Evolutionary conservation across 2,329 filamentous ascomycete genomes (phyloP).

Genomic region (Cylindrodendrum hubeiense): DNA sequence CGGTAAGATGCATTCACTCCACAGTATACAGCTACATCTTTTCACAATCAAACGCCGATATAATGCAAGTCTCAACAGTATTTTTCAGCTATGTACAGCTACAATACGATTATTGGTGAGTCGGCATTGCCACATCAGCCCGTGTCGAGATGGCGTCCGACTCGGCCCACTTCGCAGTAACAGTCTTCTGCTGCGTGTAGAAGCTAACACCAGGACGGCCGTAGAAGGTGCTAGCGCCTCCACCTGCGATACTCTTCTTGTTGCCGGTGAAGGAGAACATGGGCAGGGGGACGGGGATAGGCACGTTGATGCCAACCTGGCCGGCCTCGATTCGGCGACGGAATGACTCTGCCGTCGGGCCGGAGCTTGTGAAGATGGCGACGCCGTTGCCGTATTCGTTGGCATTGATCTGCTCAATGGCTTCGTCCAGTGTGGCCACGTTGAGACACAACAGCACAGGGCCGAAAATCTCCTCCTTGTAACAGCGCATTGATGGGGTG

Average conservation of each 20-base stretch:
- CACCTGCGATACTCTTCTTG: constrained; percentile 77
- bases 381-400: constrained; percentile 52
- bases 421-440: constrained; percentile 50
- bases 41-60: too few relatives aligned
- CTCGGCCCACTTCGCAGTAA: constrained; percentile 57
- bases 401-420: constrained; percentile 48
- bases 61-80: too few relatives aligned
- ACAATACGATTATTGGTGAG: constrained; percentile 8
- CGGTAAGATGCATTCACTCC: too few relatives aligned
- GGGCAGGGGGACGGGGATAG: constrained; percentile 43
- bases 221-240: constrained; percentile 78
- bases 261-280: constrained; percentile 48
- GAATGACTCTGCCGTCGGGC: constrained; percentile 46
- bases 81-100: too few relatives aligned
- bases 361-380: constrained; percentile 50
- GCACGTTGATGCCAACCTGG: constrained; percentile 44
- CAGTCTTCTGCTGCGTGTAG: constrained; percentile 81
- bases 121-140: constrained; percentile 24
- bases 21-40: too few relatives aligned
- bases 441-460: constrained; percentile 51
- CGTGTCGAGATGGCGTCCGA: constrained; percentile 21
- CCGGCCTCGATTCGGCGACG: constrained; percentile 46
- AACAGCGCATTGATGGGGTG: constrained; percentile 51
- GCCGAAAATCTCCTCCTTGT: constrained; percentile 52
- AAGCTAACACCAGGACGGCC: constrained; percentile 78